Conservation (phyloP, 2,329 filamentous ascomycete genomes). For the Clarireedia hainanense region DNA sequence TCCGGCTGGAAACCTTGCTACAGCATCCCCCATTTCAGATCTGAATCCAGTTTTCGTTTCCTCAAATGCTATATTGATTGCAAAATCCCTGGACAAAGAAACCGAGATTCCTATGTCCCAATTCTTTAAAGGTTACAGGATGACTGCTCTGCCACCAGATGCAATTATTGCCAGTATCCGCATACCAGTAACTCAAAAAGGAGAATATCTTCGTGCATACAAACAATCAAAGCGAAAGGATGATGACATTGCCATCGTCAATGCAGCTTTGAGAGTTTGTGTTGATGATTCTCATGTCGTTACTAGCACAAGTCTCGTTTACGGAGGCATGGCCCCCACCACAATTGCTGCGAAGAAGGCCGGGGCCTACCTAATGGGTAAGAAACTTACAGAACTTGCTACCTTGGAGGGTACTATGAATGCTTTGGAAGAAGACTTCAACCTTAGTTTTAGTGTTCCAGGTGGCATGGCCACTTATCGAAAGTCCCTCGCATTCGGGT, state of each 20-base stretch:
- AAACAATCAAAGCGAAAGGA: constrained; percentile 97
- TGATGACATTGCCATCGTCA: constrained; percentile 97
- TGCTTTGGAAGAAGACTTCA: constrained; percentile 81
- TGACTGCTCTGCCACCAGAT: constrained; percentile 71
- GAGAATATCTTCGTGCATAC: constrained; percentile 82
- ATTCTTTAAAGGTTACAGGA: constrained; percentile 89
- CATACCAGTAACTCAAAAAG: constrained; percentile 72
- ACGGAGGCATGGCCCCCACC: constrained; percentile 89
- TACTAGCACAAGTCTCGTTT: constrained; percentile 70
- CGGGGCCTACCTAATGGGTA: constrained; percentile 66
- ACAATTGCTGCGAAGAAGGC: constrained; percentile 82
- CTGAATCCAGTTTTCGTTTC: constrained; percentile 91
- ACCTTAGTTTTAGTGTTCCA: constrained; percentile 81
- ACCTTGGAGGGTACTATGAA: constrained; percentile 88
- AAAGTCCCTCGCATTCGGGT: constrained; percentile 80
- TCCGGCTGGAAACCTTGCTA: constrained; percentile 87
- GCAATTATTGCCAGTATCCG: constrained; percentile 79
- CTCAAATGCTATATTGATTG: constrained; percentile 71
- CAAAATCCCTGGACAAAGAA: constrained; percentile 65
- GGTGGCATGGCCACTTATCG: constrained; percentile 97
- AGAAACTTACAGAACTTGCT: constrained; percentile 68
- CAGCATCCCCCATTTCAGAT: constrained; percentile 93
- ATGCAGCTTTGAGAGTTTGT: constrained; percentile 70
- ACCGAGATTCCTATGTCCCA: constrained; percentile 83
- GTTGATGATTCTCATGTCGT: constrained; percentile 64